These are phyloP conservation scores for Sugiyamaella paludigena DNA, from an alignment of 1,139 yeast genomes.

Conservation along the genomic window DNA sequence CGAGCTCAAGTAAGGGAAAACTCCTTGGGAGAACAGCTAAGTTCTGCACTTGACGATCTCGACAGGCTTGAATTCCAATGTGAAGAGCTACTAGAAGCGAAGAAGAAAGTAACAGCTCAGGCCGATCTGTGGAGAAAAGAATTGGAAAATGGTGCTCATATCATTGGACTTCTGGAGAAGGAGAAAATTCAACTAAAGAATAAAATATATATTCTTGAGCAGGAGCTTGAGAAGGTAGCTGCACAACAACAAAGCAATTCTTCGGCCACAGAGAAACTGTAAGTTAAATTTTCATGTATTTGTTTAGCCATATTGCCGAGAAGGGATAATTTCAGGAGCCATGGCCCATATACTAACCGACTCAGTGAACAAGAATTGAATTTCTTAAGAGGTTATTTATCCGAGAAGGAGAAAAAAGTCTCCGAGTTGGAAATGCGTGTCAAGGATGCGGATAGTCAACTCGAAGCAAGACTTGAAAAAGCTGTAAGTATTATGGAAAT, in stretches of 20 bases:
- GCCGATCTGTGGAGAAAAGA: conserved; percentile 35
- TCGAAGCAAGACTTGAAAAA: conserved; percentile 39
- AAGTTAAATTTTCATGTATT: conserved; percentile 4
- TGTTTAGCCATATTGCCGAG: background rate
- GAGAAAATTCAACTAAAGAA: conserved; percentile 33
- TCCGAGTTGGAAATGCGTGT: conserved; percentile 38
- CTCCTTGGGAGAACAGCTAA: conserved; percentile 42
- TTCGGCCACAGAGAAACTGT: conserved; percentile 21
- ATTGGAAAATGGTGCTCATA: conserved; percentile 36
- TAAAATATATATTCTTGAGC: conserved; percentile 29
- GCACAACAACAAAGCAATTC: conserved; percentile 19
- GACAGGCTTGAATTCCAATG: conserved; percentile 41
- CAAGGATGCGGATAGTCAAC: conserved; percentile 37
- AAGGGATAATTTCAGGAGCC: background rate
- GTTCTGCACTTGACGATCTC: conserved; percentile 37
- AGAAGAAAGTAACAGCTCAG: conserved; percentile 37
- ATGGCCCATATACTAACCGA: too few species aligned
- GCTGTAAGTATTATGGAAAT: conserved; percentile 20
- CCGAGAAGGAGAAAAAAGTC: conserved; percentile 40
- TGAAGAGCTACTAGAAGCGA: conserved; percentile 38
- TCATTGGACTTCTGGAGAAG: conserved; percentile 35
- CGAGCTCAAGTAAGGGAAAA: conserved; percentile 43
- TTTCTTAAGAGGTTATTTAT: conserved; percentile 25
- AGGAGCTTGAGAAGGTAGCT: conserved; percentile 24
- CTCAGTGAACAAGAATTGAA: conserved; percentile 28